Base-by-base conservation (phyloP, 495 filamentous ascomycete genomes). In the Aspergillus egyptiacus region DNA sequence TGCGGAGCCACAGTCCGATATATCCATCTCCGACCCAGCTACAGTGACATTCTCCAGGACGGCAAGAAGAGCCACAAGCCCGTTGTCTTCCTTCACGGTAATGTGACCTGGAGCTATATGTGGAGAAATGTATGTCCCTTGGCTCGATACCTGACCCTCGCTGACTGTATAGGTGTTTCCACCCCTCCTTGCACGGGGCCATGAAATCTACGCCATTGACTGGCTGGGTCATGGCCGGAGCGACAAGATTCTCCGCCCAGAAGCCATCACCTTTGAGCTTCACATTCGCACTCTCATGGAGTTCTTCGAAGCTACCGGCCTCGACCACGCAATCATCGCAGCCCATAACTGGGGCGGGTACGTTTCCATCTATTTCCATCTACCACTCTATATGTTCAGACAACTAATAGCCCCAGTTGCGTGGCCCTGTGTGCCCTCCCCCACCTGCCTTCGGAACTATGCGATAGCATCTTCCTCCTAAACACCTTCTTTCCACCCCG, bases 291-390 rank as follows among this genome's bases (percentile, higher is more conserved):
- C 41, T 1, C 18, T 44, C 9, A 15, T 33, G 0, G 15, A n/a
- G 5, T 44, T 44, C 18, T 33, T 44, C 13, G 18, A 44, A 4
- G 17, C 7, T 2, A 23, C 17, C 1, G 3, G 13, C 1, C 18
- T 44, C 2, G 18, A 23, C 1, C 6, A 44, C 28, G 41, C 28
- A 2, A 32, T 44, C 3, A 19, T 44, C 5, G 41, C 28, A 15
- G 41, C 41, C 3, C 41, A 44, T 6, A 18, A 44, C 19, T 44
- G 41, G 41, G 41, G 41, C 28, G 41, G 41, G 41, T 44, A 44
- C 1, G 41, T n/a, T 1, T 11, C 17, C 18, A 6, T 2, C 1
- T 14, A 17, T 25, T 24, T 1, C 10, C 18, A 8, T 25, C 15
- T 9, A 11, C 20, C 8, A 24, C 20, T 10, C 19, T 20, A 19